Base-by-base conservation (phyloP, 1,284 basidiomycete genomes). In the Moesziomyces parantarcticus region DNA sequence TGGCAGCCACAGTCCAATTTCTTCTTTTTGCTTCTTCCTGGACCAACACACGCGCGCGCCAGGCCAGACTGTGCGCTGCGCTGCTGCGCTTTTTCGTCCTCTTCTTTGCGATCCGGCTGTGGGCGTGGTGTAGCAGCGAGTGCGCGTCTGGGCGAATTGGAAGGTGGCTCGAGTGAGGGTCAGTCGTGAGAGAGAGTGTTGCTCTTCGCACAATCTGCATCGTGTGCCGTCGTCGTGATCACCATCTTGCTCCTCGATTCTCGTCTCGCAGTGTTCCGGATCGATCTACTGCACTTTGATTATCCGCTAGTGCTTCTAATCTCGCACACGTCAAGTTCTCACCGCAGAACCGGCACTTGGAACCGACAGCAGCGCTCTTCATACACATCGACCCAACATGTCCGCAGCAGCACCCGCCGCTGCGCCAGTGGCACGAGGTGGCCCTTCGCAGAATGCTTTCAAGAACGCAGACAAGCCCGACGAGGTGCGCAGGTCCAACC, bases 401-500 rank as follows among this genome's bases (percentile, higher is more conserved):
- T 75, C 75, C 21, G 59, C 71, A 55, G 66, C 69, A 47, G 57
- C 67, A 44, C 55, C 75, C 45, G 59, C 68, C 23, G 57, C 65
- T 48, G 68, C 73, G 26, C 53, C 74, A 10, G 62, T 40, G n/a
- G 62, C 45, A 21, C 48, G 65, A n/a, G 55, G 46, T 11, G 50
- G 51, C 3, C 71, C 71, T 20, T 58, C 66, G 29, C 71, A 74
- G 40, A 68, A 64, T 32, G 81, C 82, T 21, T 84, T 84, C 71
- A 84, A 84, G 65, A 83, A 81, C 50, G 71, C 78, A 21, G 82
- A 84, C 52, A 84, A 84, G 77, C 83, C 83, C 29, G 83, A 83
- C 59, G 83, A 84, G 61, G 83, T 84, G 42, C 59, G 83, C 25
- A 74, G 82, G 58, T 83, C 73, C 50, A 82, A 82, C 60, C 59